Conservation (phyloP, 2,329 filamentous ascomycete species). For the Calonectria honghensis region DNA sequence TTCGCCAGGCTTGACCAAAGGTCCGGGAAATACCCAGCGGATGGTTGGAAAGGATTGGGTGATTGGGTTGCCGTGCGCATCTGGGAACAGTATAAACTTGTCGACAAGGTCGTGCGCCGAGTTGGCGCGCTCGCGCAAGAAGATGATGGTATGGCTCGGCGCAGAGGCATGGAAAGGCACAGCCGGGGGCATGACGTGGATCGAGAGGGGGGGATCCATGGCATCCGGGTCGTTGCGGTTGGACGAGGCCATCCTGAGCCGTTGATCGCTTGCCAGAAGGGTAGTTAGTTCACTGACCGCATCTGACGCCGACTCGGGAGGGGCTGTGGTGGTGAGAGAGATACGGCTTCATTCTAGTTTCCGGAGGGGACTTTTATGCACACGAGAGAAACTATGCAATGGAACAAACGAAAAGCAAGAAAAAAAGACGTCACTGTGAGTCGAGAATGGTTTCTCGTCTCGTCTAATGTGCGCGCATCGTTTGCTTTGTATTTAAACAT, state of each 20-base stretch:
- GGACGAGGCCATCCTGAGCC: not conserved
- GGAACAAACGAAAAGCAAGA: not conserved
- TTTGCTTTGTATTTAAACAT: not conserved
- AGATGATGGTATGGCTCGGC: conserved; percentile 64
- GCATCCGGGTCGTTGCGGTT: not conserved
- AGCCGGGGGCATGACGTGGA: conserved; percentile 36
- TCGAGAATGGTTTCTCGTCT: not conserved
- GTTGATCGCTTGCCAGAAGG: not conserved
- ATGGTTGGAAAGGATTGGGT: conserved; percentile 64
- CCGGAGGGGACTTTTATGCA: conserved; percentile 1
- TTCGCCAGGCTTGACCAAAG: conserved; percentile 51
- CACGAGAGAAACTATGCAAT: not conserved
- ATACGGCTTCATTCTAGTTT: conserved; percentile 7
- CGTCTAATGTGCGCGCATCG: not conserved
- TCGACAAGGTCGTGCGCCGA: conserved; percentile 57
- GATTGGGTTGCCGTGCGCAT: conserved; percentile 58
- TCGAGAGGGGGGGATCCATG: conserved; percentile 38
- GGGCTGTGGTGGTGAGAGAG: not conserved
- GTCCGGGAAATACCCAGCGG: conserved; percentile 70
- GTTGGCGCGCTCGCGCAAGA: conserved; percentile 67
- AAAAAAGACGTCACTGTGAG: not conserved
- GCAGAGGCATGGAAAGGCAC: conserved; percentile 49
- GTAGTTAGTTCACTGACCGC: not conserved
- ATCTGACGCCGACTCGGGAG: not conserved
- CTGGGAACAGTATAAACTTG: conserved; percentile 54